Evolutionary conservation across 2,329 filamentous ascomycete species (phyloP), one percentile per base, ranked within the genome.

Genomic region (Fusarium oligoseptatum): DNA sequence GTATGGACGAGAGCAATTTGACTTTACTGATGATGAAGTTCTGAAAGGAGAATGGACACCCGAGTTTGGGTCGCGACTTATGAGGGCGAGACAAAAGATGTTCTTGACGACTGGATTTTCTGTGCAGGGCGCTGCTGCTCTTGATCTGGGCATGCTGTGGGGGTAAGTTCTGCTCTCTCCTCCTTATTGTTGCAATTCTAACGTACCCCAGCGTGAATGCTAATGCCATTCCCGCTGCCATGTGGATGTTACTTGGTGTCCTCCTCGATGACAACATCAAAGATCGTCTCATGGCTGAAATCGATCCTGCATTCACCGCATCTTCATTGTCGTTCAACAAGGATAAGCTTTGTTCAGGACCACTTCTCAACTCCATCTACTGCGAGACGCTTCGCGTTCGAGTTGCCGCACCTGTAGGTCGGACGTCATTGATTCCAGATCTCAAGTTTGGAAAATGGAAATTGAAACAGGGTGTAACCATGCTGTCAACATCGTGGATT

Each of bases 321-420:
- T 52, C 32, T 1, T 67, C 73, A 4, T 24, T 76, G 2, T 75
- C 62, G 0, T 75, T 76, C 12, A 72, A 73, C 34, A 73, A 73
- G 1, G 69, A 78, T 1, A 70, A 41, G 1, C 75, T 83, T 0
- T 72, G 74, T 0, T 64, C 75, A 0, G 72, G 71, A 0, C 77
- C 80, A 1, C 66, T 84, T 0, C 69, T 84, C 6, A 82, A 81
- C 48, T 81, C 83, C 0, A 78, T 84, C 2, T 84, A 81, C 36
- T 78, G 77, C 9, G 83, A 85, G 52, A 78, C 79, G 0, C 73
- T 84, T 0, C 80, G 83, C 1, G 60, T 84, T 1, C 73, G 73
- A 9, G 67, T 75, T 14, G 74, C 72, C 1, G 72, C 72, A 1
- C 67, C 77, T 3, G 62, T 81, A 10, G 72, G 74, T 0, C 73